Percentiles rank a stretch among this genome's conserved stretches.
These are phyloP conservation scores for Arabidopsis lyrata DNA, from an alignment of 441 rosid genomes.

Conservation along the genomic window DNA sequence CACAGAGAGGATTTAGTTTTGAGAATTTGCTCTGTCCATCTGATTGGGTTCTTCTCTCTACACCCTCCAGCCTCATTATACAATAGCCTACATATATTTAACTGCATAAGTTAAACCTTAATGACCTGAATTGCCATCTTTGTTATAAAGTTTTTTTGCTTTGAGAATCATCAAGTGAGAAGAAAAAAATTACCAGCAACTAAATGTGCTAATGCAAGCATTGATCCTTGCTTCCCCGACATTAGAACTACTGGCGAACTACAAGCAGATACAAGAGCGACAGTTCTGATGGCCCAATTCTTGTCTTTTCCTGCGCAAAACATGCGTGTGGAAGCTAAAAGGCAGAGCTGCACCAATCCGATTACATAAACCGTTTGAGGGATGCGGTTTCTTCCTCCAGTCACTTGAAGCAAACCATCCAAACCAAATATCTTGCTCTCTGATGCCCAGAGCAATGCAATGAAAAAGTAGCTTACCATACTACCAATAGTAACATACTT, in stretches of 20 bases:
- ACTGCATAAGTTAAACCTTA: conserved; percentile 19
- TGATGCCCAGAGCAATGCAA: conserved; percentile 73
- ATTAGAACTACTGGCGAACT: conserved; percentile 80
- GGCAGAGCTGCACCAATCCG: conserved; percentile 65
- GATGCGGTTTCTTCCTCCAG: conserved; percentile 56
- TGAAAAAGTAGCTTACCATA: conserved; percentile 66
- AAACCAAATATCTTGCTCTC: conserved; percentile 60
- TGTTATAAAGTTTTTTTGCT: conserved; percentile 22
- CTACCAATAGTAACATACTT: conserved; percentile 61
- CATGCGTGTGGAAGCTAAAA: conserved; percentile 52
- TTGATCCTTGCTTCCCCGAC: conserved; percentile 89
- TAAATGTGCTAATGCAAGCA: conserved; percentile 70
- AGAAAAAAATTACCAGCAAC: conserved; percentile 64
- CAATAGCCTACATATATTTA: conserved; percentile 74
- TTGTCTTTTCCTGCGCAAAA: conserved; percentile 43
- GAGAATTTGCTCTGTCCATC: conserved; percentile 29
- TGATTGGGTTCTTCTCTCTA: conserved; percentile 49
- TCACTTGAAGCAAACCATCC: conserved; percentile 50
- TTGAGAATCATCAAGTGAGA: conserved; percentile 17
- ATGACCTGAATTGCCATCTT: background rate
- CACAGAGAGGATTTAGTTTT: conserved; percentile 65
- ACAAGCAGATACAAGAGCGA: conserved; percentile 73
- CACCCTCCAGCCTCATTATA: conserved; percentile 68
- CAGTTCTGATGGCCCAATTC: conserved; percentile 52
- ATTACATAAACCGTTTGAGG: conserved; percentile 67